phyloP scores from a whole-genome alignment of 257 asterid genomes.

The Parsonsia alboflavescens region DNA sequence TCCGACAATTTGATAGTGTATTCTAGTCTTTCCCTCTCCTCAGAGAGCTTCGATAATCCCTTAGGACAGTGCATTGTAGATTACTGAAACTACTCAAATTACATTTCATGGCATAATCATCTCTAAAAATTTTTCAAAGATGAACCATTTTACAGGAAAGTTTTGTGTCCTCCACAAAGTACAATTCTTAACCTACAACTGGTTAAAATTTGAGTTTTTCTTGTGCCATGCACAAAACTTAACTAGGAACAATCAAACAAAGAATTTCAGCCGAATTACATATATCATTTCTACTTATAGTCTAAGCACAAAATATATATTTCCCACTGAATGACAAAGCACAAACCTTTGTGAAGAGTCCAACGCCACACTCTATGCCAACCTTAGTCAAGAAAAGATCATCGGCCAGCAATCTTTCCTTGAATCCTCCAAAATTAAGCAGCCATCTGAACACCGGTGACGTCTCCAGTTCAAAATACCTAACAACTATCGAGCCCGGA shows the following conservation, averaged over 20 bases:
- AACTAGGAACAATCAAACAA: neutral
- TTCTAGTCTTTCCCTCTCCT: no score
- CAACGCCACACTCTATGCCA: conserved; percentile 96
- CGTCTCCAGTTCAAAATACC: conserved; percentile 75
- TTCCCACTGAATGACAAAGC: neutral
- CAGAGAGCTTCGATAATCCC: no score
- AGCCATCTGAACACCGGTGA: conserved; percentile 62
- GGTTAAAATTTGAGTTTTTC: no score
- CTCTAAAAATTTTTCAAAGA: no score
- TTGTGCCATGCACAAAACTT: neutral
- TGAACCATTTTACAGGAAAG: no score
- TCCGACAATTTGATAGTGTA: neutral
- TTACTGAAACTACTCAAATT: neutral
- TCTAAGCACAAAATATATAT: neutral
- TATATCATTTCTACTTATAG: neutral
- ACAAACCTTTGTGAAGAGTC: conserved; percentile 79
- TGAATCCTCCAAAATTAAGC: conserved; percentile 76
- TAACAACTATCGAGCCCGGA: conserved; percentile 54
- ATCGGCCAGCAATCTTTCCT: conserved; percentile 87
- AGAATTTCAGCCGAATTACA: neutral
- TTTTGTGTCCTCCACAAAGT: no score
- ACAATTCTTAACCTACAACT: no score
- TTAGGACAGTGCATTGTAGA: no score
- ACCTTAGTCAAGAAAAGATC: conserved; percentile 96
- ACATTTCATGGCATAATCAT: neutral